phyloP scores from a whole-genome alignment of 2,329 filamentous ascomycete genomes.

The Xylariales sp. region DNA sequence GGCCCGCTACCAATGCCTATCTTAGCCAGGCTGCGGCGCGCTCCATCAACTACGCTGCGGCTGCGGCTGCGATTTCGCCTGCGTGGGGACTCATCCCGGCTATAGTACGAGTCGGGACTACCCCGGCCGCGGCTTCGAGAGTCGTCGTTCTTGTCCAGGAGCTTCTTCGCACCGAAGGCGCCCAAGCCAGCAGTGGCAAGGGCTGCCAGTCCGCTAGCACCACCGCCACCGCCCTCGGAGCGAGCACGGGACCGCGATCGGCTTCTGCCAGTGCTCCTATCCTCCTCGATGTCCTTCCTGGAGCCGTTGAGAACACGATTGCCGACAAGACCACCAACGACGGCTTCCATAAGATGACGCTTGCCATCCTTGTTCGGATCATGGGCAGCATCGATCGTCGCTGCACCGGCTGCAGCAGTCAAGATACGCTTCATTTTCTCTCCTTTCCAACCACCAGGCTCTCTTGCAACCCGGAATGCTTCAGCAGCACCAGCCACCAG shows the following conservation, averaged over 20 bases:
- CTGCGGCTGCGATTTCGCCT: slow-evolving; percentile 48
- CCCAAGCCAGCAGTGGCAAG: slow-evolving; percentile 59
- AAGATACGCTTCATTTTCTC: slow-evolving; percentile 88
- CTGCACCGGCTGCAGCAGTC: slow-evolving; percentile 81
- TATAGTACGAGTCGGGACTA: slow-evolving; percentile 42
- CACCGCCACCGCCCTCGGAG: slow-evolving; percentile 45
- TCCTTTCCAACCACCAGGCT: slow-evolving; percentile 83
- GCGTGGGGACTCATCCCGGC: slow-evolving; percentile 36
- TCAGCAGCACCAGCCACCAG: slow-evolving; percentile 86
- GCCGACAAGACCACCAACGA: slow-evolving; percentile 81
- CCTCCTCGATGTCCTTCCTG: slow-evolving; percentile 60
- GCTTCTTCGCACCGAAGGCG: slow-evolving; percentile 58
- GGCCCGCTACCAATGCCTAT: slow-evolving; percentile 53
- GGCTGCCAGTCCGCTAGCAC: slow-evolving; percentile 52
- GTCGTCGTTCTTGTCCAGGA: slow-evolving; percentile 40
- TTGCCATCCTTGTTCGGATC: slow-evolving; percentile 71
- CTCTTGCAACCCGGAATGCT: slow-evolving; percentile 84
- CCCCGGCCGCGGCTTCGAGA: slow-evolving; percentile 47
- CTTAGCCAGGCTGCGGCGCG: slow-evolving; percentile 57
- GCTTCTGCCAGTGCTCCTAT: slow-evolving; percentile 55
- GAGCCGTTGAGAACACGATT: slow-evolving; percentile 83
- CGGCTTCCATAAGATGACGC: slow-evolving; percentile 78
- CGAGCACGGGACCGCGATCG: slow-evolving; percentile 64
- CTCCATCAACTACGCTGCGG: slow-evolving; percentile 60
- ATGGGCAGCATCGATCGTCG: slow-evolving; percentile 75